Conservation (phyloP, 345 rosid species). For the Psidium friedrichsthalianum region DNA sequence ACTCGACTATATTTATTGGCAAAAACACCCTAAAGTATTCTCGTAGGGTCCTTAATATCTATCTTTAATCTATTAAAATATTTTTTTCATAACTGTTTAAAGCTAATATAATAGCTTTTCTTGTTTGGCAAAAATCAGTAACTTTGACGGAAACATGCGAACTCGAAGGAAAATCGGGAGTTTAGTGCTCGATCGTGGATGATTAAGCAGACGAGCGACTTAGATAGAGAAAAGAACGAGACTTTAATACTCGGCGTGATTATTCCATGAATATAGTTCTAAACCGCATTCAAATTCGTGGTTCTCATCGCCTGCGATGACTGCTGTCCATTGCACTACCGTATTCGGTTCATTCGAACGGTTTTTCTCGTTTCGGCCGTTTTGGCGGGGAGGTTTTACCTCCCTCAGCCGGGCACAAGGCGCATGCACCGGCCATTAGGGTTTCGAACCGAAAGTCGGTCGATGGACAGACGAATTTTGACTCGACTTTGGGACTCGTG, state of each 20-base stretch:
- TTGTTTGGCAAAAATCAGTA: neutral
- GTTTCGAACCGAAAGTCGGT: neutral
- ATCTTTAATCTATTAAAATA: neutral
- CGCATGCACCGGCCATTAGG: neutral
- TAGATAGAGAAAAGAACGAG: neutral
- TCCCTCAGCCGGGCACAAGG: neutral
- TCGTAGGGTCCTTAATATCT: neutral
- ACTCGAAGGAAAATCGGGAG: neutral
- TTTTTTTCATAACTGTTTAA: neutral
- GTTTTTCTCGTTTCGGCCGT: neutral
- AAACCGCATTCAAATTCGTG: neutral
- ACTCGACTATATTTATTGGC: neutral
- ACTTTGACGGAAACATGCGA: neutral
- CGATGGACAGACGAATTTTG: neutral
- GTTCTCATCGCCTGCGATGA: accelerated
- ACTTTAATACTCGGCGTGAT: neutral
- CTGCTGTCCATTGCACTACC: accelerated
- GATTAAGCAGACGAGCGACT: neutral
- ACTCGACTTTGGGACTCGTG: neutral
- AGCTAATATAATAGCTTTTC: neutral
- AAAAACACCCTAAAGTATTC: neutral
- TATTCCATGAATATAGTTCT: neutral
- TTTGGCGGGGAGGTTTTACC: neutral
- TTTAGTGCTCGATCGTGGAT: neutral
- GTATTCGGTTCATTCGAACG: no score